phyloP scores from a whole-genome alignment of 208 protist species.

The Naegleria gruberi region DNA sequence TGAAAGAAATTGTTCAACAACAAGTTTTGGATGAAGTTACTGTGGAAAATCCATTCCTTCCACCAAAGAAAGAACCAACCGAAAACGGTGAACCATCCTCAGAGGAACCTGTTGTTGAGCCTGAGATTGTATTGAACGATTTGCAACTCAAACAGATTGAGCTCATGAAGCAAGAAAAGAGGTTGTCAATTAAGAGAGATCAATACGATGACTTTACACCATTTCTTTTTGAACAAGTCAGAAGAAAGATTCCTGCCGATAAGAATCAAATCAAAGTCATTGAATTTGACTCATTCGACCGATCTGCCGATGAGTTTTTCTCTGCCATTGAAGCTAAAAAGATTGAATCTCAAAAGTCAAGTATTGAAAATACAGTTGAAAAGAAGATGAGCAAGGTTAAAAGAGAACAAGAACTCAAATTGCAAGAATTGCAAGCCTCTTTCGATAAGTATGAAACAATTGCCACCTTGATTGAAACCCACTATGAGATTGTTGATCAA shows the following conservation, averaged over 20 bases:
- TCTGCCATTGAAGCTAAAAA: conserved; percentile 69
- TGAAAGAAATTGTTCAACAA: background rate
- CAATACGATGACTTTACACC: conserved; percentile 78
- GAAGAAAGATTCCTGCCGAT: background rate
- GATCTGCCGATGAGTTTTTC: conserved; percentile 83
- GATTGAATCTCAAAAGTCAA: conserved; percentile 66
- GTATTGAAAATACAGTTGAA: conserved; percentile 57
- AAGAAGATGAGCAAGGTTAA: conserved; percentile 80
- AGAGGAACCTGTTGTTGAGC: background rate
- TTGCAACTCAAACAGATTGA: conserved; percentile 11
- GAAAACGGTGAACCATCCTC: background rate
- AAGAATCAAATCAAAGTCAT: conserved; percentile 16
- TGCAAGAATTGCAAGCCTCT: conserved; percentile 58
- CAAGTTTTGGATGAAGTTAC: background rate
- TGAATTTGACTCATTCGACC: conserved; percentile 66
- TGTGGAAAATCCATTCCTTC: background rate
- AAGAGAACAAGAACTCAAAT: conserved; percentile 66
- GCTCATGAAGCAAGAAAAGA: background rate
- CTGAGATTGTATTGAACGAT: no score
- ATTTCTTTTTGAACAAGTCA: conserved; percentile 68
- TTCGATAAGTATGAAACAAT: conserved; percentile 53
- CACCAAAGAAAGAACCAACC: background rate
- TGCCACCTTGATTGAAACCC: conserved; percentile 66
- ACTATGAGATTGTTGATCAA: conserved; percentile 74
- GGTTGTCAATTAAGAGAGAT: conserved; percentile 31